These are phyloP conservation scores for Hypoxylon fragiforme DNA, from an alignment of 495 filamentous ascomycete genomes.

Conservation along the genomic window DNA sequence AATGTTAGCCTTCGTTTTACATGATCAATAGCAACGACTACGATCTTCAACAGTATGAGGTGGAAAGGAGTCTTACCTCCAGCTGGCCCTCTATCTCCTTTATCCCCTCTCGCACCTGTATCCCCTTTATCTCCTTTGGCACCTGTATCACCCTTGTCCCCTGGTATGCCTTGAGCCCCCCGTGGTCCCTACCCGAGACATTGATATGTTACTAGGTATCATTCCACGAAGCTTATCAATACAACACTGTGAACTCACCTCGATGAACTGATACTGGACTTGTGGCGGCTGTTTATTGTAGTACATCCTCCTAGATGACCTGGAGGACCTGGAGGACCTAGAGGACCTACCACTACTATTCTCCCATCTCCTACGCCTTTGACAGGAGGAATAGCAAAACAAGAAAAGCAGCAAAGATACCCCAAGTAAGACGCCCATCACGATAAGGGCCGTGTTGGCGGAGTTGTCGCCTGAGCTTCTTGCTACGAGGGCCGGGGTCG, in stretches of 20 bases:
- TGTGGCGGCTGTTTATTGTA: no score
- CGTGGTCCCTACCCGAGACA: no score
- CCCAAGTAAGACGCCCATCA: conserved; percentile 22
- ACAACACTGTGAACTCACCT: no score
- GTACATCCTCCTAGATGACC: conserved; percentile 3
- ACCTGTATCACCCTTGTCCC: not conserved
- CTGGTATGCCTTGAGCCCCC: not conserved
- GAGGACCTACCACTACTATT: not conserved
- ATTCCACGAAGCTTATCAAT: no score
- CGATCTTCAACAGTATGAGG: no score
- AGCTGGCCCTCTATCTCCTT: no score
- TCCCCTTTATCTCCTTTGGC: not conserved
- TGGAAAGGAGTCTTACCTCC: no score
- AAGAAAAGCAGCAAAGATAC: conserved; percentile 7
- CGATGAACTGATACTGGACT: no score
- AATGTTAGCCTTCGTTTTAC: no score
- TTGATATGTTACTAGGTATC: no score
- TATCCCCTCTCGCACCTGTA: not conserved
- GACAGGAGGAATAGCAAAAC: conserved; percentile 14
- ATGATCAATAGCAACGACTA: no score
- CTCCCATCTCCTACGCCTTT: not conserved
- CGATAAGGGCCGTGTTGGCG: conserved; percentile 19
- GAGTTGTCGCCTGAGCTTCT: conserved; percentile 3
- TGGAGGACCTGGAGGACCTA: conserved; percentile 2
- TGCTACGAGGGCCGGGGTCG: not conserved